phyloP scores from a whole-genome alignment of 148 eudicot species.

The Talinum fruticosum region DNA sequence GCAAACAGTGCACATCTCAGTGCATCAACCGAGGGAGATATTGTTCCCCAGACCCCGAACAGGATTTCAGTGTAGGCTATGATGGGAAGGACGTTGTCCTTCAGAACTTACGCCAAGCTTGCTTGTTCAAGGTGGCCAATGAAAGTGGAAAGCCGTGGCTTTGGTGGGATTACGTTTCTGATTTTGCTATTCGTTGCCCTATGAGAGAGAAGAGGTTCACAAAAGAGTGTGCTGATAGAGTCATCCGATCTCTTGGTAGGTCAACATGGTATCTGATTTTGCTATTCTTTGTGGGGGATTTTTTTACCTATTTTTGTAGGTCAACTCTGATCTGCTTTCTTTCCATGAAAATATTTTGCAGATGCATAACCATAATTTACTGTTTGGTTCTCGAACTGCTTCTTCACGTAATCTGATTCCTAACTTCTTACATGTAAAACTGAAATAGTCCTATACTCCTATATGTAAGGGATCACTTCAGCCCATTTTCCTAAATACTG shows the following conservation, averaged over 20 bases:
- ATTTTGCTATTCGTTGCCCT: slow-evolving; percentile 89
- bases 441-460: no score
- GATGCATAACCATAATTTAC: no score
- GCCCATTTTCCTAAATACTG: background rate
- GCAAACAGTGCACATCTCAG: slow-evolving; percentile 88
- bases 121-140: slow-evolving; percentile 79
- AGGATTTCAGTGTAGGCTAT: slow-evolving; percentile 78
- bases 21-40: slow-evolving; percentile 92
- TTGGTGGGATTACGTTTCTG: slow-evolving; percentile 99
- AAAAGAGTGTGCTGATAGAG: slow-evolving; percentile 74
- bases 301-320: no score
- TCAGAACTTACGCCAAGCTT: slow-evolving; percentile 87
- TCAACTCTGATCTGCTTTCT: no score
- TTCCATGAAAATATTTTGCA: no score
- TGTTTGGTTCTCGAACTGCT: no score
- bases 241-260: slow-evolving; percentile 86
- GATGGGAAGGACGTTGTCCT: slow-evolving; percentile 92
- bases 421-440: background rate
- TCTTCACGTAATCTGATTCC: background rate
- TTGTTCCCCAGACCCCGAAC: slow-evolving; percentile 97
- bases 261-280: no score
- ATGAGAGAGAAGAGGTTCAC: slow-evolving; percentile 78
- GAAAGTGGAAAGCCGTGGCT: slow-evolving; percentile 89
- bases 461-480: background rate
- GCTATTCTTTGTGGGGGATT: no score